These are phyloP conservation scores for Geotrichum cucujoidarum DNA, from an alignment of 1,139 yeast genomes.

Conservation along the genomic window DNA sequence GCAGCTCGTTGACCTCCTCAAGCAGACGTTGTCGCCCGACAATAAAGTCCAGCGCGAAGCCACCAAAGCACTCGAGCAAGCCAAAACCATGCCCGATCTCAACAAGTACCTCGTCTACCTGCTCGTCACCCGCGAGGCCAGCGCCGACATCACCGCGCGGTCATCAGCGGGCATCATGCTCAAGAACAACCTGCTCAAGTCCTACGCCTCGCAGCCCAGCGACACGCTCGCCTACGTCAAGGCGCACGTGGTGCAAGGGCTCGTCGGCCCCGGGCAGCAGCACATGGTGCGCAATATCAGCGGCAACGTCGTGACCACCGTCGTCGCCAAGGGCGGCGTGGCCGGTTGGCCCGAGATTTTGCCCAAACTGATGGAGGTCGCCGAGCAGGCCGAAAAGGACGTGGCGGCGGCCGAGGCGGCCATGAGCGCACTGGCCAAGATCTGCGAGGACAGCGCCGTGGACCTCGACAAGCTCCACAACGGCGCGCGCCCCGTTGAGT, in stretches of 20 bases:
- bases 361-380: constrained; percentile 59
- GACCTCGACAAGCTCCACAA: constrained; percentile 56
- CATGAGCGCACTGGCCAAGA: constrained; percentile 73
- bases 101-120: constrained; percentile 73
- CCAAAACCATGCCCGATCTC: constrained; percentile 65
- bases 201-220: constrained; percentile 29
- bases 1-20: constrained; percentile 59
- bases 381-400: constrained; percentile 41
- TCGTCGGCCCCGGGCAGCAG: constrained; percentile 54
- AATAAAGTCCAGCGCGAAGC: constrained; percentile 52
- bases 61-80: constrained; percentile 56
- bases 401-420: constrained; percentile 61
- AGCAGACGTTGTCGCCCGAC: constrained; percentile 60
- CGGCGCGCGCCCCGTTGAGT: constrained; percentile 61
- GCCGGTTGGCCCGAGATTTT: constrained; percentile 70
- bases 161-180: constrained; percentile 87
- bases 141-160: constrained; percentile 46
- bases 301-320: constrained; percentile 82
- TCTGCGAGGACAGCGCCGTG: constrained; percentile 75
- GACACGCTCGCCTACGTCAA: constrained; percentile 52
- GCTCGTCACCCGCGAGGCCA: constrained; percentile 50
- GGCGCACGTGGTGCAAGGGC: constrained; percentile 62
- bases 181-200: constrained; percentile 59
- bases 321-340: constrained; percentile 69
- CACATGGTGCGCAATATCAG: constrained; percentile 74